phyloP scores from a whole-genome alignment of 75 land plant genomes.

The Pinus albicaulis region DNA sequence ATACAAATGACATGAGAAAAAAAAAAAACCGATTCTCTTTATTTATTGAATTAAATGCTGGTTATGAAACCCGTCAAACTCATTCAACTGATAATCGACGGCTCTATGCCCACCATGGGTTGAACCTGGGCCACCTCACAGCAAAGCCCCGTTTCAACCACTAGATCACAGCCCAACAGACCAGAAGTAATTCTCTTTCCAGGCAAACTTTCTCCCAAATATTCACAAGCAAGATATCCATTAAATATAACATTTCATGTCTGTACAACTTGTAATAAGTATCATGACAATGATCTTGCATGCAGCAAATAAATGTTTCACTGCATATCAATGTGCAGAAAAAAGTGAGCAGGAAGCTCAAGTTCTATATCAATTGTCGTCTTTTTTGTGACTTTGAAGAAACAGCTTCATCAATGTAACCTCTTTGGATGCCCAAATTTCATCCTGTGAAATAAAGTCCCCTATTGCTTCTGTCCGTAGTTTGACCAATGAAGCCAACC shows the following conservation, averaged over 20 bases:
- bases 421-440: not conserved
- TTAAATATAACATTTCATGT: not conserved
- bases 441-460: not conserved
- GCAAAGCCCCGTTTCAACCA: too few species aligned
- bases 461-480: not conserved
- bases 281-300: not conserved
- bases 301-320: not conserved
- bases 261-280: conserved; percentile 3
- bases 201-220: not conserved
- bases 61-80: too few species aligned
- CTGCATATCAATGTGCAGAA: not conserved
- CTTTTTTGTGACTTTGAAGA: not conserved
- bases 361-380: not conserved
- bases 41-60: too few species aligned
- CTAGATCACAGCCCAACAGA: too few species aligned
- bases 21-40: not conserved
- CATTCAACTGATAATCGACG: too few species aligned
- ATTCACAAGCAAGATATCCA: not conserved
- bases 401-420: conserved; percentile 1
- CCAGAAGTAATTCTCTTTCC: not conserved
- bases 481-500: not conserved
- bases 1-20: not conserved
- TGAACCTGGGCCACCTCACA: too few species aligned
- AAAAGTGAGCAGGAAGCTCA: not conserved
- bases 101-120: too few species aligned